phyloP scores from a whole-genome alignment of 352 stramenopile species.

The Globisporangium takayamanum region DNA sequence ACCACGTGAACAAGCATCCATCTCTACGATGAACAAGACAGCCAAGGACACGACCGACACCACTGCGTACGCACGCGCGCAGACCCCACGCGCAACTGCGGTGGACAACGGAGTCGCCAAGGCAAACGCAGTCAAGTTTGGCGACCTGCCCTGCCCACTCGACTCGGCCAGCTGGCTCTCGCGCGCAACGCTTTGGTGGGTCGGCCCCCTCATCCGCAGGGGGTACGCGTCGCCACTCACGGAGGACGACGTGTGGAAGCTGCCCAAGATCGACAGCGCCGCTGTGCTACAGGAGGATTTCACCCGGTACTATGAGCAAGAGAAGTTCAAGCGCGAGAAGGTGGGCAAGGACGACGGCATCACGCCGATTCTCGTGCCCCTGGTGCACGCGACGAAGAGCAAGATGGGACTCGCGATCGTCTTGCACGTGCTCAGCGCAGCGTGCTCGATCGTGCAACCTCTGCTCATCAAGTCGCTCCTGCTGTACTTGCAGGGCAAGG shows the following conservation, averaged over 20 bases:
- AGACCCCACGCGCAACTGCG: slow-evolving; percentile 9
- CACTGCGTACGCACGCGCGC: slow-evolving; percentile 6
- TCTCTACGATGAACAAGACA: not conserved
- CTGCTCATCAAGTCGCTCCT: slow-evolving; percentile 30
- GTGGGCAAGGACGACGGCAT: not conserved
- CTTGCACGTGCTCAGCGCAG: slow-evolving; percentile 20
- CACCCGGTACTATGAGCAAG: slow-evolving; percentile 7
- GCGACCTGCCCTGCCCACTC: slow-evolving; percentile 11
- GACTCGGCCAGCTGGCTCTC: slow-evolving; percentile 18
- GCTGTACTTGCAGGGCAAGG: slow-evolving; percentile 14
- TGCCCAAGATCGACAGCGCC: slow-evolving; percentile 18
- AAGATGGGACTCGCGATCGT: slow-evolving; percentile 24
- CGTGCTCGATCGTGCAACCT: slow-evolving; percentile 21
- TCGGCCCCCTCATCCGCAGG: slow-evolving; percentile 13
- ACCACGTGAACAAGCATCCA: not conserved
- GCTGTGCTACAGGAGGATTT: slow-evolving; percentile 20
- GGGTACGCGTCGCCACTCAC: slow-evolving; percentile 16
- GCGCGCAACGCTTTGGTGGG: slow-evolving; percentile 17
- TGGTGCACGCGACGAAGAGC: slow-evolving; percentile 18
- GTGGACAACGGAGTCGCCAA: not conserved
- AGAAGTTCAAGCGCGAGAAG: not conserved
- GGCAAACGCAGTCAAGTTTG: not conserved
- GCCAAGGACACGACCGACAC: not conserved
- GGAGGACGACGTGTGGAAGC: slow-evolving; percentile 26
- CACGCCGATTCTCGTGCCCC: slow-evolving; percentile 6